A percentile compares a stretch with the other conserved stretches of the same genome.
Conservation (phyloP, 2,329 filamentous ascomycete species). For the Aspergillus pseudoglaucus region DNA sequence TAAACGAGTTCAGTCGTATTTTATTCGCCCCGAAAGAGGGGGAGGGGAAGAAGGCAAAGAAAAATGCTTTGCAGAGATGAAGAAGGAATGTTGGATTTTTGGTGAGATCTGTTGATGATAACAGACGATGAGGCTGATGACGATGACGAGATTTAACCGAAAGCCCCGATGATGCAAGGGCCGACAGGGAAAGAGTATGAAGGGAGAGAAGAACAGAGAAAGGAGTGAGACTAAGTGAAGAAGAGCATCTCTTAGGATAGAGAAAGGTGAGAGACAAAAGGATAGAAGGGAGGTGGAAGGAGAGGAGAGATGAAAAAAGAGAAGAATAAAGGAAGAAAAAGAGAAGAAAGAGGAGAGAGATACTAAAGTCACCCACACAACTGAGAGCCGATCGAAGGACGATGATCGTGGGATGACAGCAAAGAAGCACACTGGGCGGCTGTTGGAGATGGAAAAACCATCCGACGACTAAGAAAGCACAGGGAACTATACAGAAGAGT, state of each 20-base stretch:
- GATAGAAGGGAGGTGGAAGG: slow-evolving; percentile 2
- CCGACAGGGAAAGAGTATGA: slow-evolving; percentile 12
- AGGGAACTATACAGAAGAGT: no score
- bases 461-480: slow-evolving; percentile 17
- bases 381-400: background rate
- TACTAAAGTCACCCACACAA: slow-evolving; percentile 1
- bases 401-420: slow-evolving; percentile 2
- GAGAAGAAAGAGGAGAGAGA: slow-evolving; percentile 4
- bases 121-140: background rate
- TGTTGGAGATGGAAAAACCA: slow-evolving; percentile 23
- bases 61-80: no score
- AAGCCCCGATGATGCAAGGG: slow-evolving; percentile 2
- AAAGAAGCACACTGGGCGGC: slow-evolving; percentile 17
- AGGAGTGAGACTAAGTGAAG: slow-evolving; percentile 6
- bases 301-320: slow-evolving; percentile 1
- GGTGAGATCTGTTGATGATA: background rate
- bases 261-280: slow-evolving; percentile 12
- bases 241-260: slow-evolving; percentile 4
- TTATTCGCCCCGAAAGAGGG: no score
- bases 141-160: no score
- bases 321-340: slow-evolving; percentile 3
- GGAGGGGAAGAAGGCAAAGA: no score
- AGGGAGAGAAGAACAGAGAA: slow-evolving; percentile 10
- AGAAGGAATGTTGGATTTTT: no score
- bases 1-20: no score